These are phyloP conservation scores for Pythium rhizo-oryzae DNA, from an alignment of 352 stramenopile genomes.

Conservation along the genomic window DNA sequence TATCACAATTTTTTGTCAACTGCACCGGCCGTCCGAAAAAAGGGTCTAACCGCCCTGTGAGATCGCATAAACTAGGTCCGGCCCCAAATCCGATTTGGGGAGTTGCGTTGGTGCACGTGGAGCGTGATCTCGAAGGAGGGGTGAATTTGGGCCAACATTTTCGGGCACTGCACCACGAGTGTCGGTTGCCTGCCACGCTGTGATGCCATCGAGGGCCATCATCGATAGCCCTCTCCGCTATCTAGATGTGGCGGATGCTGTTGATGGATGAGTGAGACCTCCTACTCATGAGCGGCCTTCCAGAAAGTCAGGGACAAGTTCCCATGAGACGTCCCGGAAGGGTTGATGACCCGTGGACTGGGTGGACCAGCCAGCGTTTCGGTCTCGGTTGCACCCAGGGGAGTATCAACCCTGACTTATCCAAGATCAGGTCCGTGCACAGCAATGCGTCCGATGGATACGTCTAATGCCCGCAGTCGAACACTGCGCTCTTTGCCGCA, in stretches of 20 bases:
- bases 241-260: not conserved
- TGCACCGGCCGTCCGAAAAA: not conserved
- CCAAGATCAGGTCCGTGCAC: not conserved
- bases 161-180: not conserved
- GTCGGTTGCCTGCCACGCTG: not conserved
- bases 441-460: not conserved
- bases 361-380: not conserved
- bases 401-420: not conserved
- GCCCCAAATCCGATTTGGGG: not conserved
- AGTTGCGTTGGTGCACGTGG: not conserved
- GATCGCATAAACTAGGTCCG: constrained; percentile 3
- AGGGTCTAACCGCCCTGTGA: not conserved
- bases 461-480: not conserved
- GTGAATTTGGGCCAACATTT: not conserved
- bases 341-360: too few species aligned
- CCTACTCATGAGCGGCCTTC: not conserved
- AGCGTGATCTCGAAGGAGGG: not conserved
- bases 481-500: not conserved
- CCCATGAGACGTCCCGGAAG: not conserved
- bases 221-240: not conserved
- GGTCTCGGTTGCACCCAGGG: not conserved
- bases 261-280: not conserved
- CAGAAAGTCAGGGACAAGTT: not conserved
- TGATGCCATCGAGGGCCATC: not conserved
- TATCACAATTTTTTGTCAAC: not conserved